Base-by-base conservation (phyloP, 257 asterid genomes). In the Primulina eburnea region DNA sequence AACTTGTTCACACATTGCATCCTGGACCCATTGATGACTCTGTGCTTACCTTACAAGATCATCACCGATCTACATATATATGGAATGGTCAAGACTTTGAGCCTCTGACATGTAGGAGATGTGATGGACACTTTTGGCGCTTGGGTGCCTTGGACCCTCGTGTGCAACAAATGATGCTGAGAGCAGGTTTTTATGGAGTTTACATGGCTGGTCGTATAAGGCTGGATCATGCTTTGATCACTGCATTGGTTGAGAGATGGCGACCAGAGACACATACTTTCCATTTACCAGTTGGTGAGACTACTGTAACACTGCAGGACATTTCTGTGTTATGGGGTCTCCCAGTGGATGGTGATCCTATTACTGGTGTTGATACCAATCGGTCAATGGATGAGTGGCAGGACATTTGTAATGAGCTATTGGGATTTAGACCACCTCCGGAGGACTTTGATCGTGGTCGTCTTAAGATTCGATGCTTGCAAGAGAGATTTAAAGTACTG, bases 71-170 rank as follows among this genome's bases (percentile, higher is more conserved):
- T 32, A 79, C 88, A 32, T 85, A 83, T 7, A 80, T 88, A 76
- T 90, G 97, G 97, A 66, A 84, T 62, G 92, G 97, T 52, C 89
- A 88, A 63, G 87, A 82, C 65, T 88, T 83, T 34, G 95, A 86
- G 81, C 95, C 97, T 30, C 82, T 90, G 58, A 84, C 95, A 6
- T 88, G 93, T 76, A 79, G 93, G 76, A 80, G 95, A 59, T 88
- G 91, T 38, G 93, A 90, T 64, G 95, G 95, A 74, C 92, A 89
- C 74, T 90, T 90, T 74, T 90, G 97, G 97, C 89, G 92, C 64
- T 75, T 90, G 79, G 97, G 89, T 43, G 56, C 83, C 53, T 62
- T 90, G 38, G 88, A 86, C 67, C 89, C 90, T 60, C 82, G 89
- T 62, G 90, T 90, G 64, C 92, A 86, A 77, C 72, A 71, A 57